Percentiles rank a stretch among this genome's conserved stretches.
These are phyloP conservation scores for Hortaea sp. DNA, from an alignment of 2,329 filamentous ascomycete species.

Conservation along the genomic window DNA sequence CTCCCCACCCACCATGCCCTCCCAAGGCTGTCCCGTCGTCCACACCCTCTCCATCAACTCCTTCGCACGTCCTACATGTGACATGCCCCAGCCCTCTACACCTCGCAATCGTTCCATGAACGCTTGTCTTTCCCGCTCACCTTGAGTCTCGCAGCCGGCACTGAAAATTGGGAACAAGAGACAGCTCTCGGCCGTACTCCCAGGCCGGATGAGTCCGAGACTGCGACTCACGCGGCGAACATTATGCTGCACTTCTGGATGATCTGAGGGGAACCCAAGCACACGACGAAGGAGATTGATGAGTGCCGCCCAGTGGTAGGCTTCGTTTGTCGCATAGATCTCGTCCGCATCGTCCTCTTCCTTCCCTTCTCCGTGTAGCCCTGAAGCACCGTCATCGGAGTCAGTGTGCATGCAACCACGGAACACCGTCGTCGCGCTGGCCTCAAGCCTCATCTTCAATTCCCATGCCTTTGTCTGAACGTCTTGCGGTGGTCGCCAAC, in stretches of 20 bases:
- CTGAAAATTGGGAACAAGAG: conserved; percentile 74
- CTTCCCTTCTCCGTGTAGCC: conserved; percentile 28
- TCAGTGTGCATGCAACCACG: conserved; percentile 34
- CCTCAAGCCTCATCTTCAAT: conserved; percentile 52
- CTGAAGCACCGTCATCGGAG: conserved; percentile 23
- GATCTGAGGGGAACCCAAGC: conserved; percentile 48
- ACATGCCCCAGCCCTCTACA: conserved; percentile 66
- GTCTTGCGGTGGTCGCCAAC: conserved; percentile 50
- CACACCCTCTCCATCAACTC: conserved; percentile 59
- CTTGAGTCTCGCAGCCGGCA: conserved; percentile 62
- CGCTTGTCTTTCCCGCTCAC: conserved; percentile 45
- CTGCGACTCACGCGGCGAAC: conserved; percentile 54
- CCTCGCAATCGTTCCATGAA: conserved; percentile 57
- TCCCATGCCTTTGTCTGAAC: conserved; percentile 47
- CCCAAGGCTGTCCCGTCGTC: conserved; percentile 59
- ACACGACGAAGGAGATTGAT: conserved; percentile 68
- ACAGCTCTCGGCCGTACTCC: conserved; percentile 64
- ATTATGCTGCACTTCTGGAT: conserved; percentile 52
- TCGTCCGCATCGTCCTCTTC: conserved; percentile 50
- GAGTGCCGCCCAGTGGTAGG: conserved; percentile 69
- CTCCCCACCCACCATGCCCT: conserved; percentile 55
- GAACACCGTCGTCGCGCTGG: conserved; percentile 36
- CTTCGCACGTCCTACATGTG: conserved; percentile 55
- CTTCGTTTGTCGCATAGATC: conserved; percentile 62
- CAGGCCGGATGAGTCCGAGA: conserved; percentile 51